phyloP scores from a whole-genome alignment of 2,329 filamentous ascomycete species.

The Fusarium luffae region DNA sequence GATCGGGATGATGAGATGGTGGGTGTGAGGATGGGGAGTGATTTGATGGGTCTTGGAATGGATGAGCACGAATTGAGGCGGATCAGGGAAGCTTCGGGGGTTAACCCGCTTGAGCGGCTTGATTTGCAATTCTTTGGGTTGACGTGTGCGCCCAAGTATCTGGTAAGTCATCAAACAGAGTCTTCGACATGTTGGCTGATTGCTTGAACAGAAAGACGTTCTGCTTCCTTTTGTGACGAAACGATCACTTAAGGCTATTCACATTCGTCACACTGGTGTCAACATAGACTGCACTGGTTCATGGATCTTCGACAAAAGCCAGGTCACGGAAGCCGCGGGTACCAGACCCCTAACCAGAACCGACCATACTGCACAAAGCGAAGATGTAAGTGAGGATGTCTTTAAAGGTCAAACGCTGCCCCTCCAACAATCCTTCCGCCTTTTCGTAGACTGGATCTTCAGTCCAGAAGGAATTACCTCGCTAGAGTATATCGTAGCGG shows the following conservation, averaged over 20 bases:
- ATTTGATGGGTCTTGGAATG: background rate
- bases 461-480: background rate
- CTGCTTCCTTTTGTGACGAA: background rate
- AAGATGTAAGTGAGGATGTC: rapidly evolving
- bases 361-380: rapidly evolving
- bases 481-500: background rate
- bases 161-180: background rate
- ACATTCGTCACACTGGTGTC: background rate
- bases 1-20: conserved; percentile 4
- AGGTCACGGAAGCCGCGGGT: background rate
- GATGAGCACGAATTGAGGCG: background rate
- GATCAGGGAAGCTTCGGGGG: background rate
- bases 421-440: background rate
- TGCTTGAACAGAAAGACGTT: background rate
- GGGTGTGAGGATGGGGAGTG: background rate
- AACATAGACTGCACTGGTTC: background rate
- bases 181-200: rapidly evolving
- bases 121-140: conserved; percentile 2
- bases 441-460: background rate
- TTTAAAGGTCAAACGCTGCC: background rate
- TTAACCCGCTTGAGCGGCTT: background rate
- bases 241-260: background rate
- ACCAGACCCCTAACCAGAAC: background rate
- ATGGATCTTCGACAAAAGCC: background rate
- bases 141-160: background rate